Evolutionary conservation across 176 grass and related monocot genomes (phyloP).

Genomic region (Tuctoria greenei): DNA sequence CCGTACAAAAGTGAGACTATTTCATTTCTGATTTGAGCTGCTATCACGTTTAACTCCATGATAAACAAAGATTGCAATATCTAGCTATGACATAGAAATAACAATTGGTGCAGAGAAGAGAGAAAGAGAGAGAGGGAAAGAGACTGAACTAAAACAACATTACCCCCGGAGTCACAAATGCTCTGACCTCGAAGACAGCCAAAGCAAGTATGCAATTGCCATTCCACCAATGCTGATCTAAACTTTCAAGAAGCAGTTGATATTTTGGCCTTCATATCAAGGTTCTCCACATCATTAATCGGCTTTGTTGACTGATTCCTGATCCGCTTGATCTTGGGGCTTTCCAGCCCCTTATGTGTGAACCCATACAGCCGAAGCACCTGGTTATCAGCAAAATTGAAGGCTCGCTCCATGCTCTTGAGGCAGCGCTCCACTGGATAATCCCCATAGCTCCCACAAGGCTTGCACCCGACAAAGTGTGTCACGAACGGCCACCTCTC

Average conservation of each 20-base stretch:
- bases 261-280: constrained; percentile 69
- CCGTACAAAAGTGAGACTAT: constrained; percentile 36
- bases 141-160: constrained; percentile 39
- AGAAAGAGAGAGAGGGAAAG: neutral
- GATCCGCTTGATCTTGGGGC: constrained; percentile 69
- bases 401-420: constrained; percentile 86
- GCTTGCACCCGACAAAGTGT: constrained; percentile 94
- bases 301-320: constrained; percentile 65
- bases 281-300: constrained; percentile 61
- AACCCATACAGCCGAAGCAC: constrained; percentile 81
- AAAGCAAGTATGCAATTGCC: constrained; percentile 37
- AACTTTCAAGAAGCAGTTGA: constrained; percentile 37
- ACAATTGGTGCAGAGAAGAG: constrained; percentile 17
- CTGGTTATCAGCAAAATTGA: constrained; percentile 96
- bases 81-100: constrained; percentile 47
- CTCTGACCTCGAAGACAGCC: constrained; percentile 45
- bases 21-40: constrained; percentile 44
- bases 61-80: constrained; percentile 36
- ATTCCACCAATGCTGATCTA: neutral
- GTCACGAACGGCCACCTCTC: constrained; percentile 94
- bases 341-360: constrained; percentile 58
- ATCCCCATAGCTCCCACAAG: constrained; percentile 90
- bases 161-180: constrained; percentile 41
- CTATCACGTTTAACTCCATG: constrained; percentile 41
- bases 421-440: constrained; percentile 82